A percentile compares a stretch with the other conserved stretches of the same genome.
Evolutionary conservation across 345 rosid genomes (phyloP).

Genomic region (Murraya paniculata): DNA sequence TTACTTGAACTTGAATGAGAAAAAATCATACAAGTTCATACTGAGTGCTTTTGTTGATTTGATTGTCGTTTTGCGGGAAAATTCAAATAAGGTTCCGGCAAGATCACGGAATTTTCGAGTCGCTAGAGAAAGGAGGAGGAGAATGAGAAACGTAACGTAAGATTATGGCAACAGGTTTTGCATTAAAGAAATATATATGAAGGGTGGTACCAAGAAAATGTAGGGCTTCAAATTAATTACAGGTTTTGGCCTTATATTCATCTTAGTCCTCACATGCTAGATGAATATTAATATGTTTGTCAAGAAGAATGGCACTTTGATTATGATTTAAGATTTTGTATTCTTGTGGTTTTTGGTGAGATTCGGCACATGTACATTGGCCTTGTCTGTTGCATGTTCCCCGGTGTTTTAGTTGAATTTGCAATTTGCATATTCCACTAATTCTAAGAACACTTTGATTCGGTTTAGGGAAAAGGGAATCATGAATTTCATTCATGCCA

Average conservation of each 20-base stretch:
- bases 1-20: conserved; percentile 69
- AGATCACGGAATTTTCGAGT: conserved; percentile 14
- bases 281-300: conserved; percentile 12
- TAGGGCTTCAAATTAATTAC: background rate
- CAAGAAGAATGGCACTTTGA: background rate
- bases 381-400: conserved; percentile 32
- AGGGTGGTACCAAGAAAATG: background rate
- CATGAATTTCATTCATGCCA: background rate
- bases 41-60: conserved; percentile 80
- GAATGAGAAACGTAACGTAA: conserved; percentile 23
- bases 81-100: conserved; percentile 16
- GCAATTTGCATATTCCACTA: conserved; percentile 1
- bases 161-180: conserved; percentile 1
- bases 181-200: background rate
- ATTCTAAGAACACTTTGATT: background rate
- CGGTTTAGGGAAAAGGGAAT: background rate
- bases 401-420: conserved; percentile 7
- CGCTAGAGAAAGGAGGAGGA: conserved; percentile 27
- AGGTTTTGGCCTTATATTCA: background rate
- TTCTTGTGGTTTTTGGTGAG: conserved; percentile 21
- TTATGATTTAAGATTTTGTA: conserved; percentile 11
- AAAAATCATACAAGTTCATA: conserved; percentile 65
- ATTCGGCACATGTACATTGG: conserved; percentile 6
- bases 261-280: conserved; percentile 14
- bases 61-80: conserved; percentile 32